Percentiles rank a stretch among this genome's conserved stretches.
Conservation (phyloP, 2,329 filamentous ascomycete genomes). For the Plectosphaerella sp. region DNA sequence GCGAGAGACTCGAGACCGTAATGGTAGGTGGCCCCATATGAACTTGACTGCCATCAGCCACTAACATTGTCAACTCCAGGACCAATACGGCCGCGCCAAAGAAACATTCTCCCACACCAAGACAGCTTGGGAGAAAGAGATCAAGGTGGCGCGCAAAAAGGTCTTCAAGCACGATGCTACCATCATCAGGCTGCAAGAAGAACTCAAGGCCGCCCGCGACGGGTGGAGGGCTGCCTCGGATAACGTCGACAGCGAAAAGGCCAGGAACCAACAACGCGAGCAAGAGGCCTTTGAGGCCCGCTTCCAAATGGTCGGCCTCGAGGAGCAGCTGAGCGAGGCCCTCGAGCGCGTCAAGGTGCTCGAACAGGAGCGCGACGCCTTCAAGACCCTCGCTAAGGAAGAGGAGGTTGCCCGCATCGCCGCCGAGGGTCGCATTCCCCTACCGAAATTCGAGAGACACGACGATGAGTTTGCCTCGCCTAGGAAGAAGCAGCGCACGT, state of each 20-base stretch:
- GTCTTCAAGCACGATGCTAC: slow-evolving; percentile 69
- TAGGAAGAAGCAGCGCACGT: slow-evolving; percentile 38
- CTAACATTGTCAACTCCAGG: slow-evolving; percentile 35
- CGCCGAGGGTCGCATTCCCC: slow-evolving; percentile 64
- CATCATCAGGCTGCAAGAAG: slow-evolving; percentile 68
- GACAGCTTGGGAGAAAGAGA: slow-evolving; percentile 69
- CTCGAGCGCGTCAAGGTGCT: slow-evolving; percentile 59
- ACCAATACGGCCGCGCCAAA: slow-evolving; percentile 66
- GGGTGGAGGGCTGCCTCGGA: slow-evolving; percentile 53
- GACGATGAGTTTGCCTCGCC: slow-evolving; percentile 62
- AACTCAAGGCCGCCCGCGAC: slow-evolving; percentile 58
- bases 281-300: slow-evolving; percentile 66
- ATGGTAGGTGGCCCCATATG: slow-evolving; percentile 49
- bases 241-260: slow-evolving; percentile 58
- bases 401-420: slow-evolving; percentile 71
- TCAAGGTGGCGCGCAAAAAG: slow-evolving; percentile 65
- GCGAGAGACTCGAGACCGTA: slow-evolving; percentile 62
- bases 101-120: slow-evolving; percentile 65
- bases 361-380: slow-evolving; percentile 70
- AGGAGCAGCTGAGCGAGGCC: slow-evolving; percentile 63
- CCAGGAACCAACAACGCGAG: slow-evolving; percentile 56
- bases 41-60: neutral
- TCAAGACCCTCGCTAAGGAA: slow-evolving; percentile 67
- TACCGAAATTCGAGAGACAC: slow-evolving; percentile 50
- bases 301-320: slow-evolving; percentile 59